phyloP scores from a whole-genome alignment of 768 basidiomycete species.

The Boletus reticulatus region DNA sequence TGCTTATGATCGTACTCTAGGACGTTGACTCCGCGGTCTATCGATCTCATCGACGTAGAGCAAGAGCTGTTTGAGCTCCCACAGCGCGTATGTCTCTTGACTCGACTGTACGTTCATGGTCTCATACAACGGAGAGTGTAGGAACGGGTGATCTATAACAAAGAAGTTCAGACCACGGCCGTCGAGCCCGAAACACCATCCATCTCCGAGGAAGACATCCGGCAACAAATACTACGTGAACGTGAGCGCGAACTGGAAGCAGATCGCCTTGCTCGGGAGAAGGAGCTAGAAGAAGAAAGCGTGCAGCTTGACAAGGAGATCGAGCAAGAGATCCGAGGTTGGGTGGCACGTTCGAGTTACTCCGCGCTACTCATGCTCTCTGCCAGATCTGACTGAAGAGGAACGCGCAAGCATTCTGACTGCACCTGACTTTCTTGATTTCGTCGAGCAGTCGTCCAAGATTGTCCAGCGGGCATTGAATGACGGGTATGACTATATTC shows the following conservation, averaged over 20 bases:
- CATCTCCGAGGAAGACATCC: slow-evolving; percentile 68
- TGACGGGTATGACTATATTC: slow-evolving; percentile 94
- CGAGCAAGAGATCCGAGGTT: slow-evolving; percentile 82
- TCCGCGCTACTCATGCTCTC: background rate
- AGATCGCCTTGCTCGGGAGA: slow-evolving; percentile 66
- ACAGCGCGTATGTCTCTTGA: slow-evolving; percentile 56
- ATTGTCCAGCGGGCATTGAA: slow-evolving; percentile 93
- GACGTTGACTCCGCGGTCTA: slow-evolving; percentile 58
- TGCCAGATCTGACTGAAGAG: slow-evolving; percentile 79
- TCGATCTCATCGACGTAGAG: slow-evolving; percentile 84
- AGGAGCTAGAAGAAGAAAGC: slow-evolving; percentile 80
- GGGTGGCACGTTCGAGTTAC: background rate
- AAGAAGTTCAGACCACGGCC: slow-evolving; percentile 77
- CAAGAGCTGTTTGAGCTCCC: slow-evolving; percentile 90
- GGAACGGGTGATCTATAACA: slow-evolving; percentile 83
- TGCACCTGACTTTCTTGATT: slow-evolving; percentile 91
- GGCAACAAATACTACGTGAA: slow-evolving; percentile 61
- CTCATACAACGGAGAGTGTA: slow-evolving; percentile 23
- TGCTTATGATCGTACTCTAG: slow-evolving; percentile 33
- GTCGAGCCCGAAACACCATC: slow-evolving; percentile 53
- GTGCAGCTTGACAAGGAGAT: slow-evolving; percentile 83
- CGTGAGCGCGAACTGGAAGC: slow-evolving; percentile 67
- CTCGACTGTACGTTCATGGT: background rate
- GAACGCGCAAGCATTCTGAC: slow-evolving; percentile 77
- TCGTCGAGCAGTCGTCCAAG: slow-evolving; percentile 92